Evolutionary conservation across 805 yeast species (phyloP).

Genomic region (Candida peoriensis): DNA sequence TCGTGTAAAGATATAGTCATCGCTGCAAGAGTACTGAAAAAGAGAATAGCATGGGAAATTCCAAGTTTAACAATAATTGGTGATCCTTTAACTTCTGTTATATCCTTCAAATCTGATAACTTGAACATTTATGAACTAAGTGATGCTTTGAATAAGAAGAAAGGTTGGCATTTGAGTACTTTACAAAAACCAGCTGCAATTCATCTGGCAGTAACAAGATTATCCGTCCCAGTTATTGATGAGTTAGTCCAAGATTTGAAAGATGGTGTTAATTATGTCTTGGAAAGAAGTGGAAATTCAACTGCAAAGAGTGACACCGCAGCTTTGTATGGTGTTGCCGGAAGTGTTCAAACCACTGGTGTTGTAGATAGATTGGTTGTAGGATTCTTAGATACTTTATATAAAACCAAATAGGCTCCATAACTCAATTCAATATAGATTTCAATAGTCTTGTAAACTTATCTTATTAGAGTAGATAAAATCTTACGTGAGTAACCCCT

Average conservation of each 20-base stretch:
- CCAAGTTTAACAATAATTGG: conserved; percentile 71
- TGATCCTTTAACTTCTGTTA: conserved; percentile 78
- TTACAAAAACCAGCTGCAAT: conserved; percentile 88
- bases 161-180: conserved; percentile 88
- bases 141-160: conserved; percentile 54
- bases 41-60: conserved; percentile 39
- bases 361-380: conserved; percentile 76
- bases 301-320: conserved; percentile 58
- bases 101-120: conserved; percentile 62
- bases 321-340: conserved; percentile 93
- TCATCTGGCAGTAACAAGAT: conserved; percentile 81
- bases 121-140: conserved; percentile 72
- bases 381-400: conserved; percentile 77
- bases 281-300: conserved; percentile 17
- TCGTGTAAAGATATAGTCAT: conserved; percentile 62
- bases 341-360: conserved; percentile 77
- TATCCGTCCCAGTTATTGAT: conserved; percentile 58
- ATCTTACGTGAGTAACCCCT: too few species aligned
- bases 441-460: too few species aligned
- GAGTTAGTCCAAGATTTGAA: conserved; percentile 47
- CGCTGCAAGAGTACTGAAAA: conserved; percentile 56
- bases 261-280: conserved; percentile 21
- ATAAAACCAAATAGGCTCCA: conserved; percentile 38
- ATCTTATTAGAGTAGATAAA: too few species aligned
- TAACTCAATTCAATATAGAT: too few species aligned